A percentile compares a stretch with the other conserved stretches of the same genome.
Conservation (phyloP, 495 filamentous ascomycete species). For the Thermochaetoides thermophila region DNA sequence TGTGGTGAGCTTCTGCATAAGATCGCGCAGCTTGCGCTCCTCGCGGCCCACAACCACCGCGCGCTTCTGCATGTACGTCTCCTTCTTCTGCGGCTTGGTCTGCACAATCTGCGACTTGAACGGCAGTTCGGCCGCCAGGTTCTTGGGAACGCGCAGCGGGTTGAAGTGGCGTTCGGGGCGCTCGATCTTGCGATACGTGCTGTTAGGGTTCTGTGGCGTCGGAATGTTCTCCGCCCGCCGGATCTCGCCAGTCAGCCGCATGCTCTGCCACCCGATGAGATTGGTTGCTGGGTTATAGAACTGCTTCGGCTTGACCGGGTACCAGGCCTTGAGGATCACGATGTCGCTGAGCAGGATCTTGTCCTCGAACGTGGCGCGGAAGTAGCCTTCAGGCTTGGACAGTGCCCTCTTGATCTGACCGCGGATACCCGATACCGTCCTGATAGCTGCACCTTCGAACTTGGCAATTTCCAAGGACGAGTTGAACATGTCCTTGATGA, state of each 20-base stretch:
- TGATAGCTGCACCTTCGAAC: slow-evolving; percentile 90
- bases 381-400: slow-evolving; percentile 82
- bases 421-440: slow-evolving; percentile 86
- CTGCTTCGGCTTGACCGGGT: slow-evolving; percentile 79
- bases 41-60: slow-evolving; percentile 67
- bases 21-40: slow-evolving; percentile 73
- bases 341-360: slow-evolving; percentile 95
- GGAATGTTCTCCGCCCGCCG: slow-evolving; percentile 58
- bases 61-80: slow-evolving; percentile 88
- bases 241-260: slow-evolving; percentile 92
- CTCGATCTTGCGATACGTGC: slow-evolving; percentile 68
- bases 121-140: slow-evolving; percentile 71
- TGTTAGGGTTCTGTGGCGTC: slow-evolving; percentile 66
- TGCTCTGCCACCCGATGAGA: slow-evolving; percentile 71
- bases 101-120: slow-evolving; percentile 82
- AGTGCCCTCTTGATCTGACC: slow-evolving; percentile 94
- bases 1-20: slow-evolving; percentile 89
- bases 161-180: slow-evolving; percentile 80
- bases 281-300: slow-evolving; percentile 98
- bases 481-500: slow-evolving; percentile 98
- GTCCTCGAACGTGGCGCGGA: slow-evolving; percentile 94
- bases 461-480: slow-evolving; percentile 86
- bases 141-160: slow-evolving; percentile 72
- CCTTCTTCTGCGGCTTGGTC: slow-evolving; percentile 61
- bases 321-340: slow-evolving; percentile 91